These are phyloP conservation scores for Mangifera indica DNA, from an alignment of 345 rosid genomes.

Conservation along the genomic window DNA sequence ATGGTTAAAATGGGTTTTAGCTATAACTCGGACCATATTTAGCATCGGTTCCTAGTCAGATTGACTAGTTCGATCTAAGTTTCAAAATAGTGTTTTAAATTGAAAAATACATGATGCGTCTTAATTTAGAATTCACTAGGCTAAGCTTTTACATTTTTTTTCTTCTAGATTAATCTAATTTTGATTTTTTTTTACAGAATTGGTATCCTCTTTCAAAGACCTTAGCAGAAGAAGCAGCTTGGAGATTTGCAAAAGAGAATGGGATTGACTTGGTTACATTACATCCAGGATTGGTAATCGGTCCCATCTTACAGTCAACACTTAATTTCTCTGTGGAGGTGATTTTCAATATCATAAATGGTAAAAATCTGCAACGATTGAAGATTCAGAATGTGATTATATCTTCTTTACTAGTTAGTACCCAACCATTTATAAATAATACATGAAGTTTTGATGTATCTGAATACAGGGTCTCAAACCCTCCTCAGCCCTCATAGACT, in stretches of 20 bases:
- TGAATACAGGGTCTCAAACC: conserved; percentile 21
- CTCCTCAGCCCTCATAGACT: conserved; percentile 22
- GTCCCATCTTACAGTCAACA: conserved; percentile 45
- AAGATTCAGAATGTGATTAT: neutral
- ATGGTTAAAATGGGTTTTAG: no score
- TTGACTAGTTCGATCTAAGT: no score
- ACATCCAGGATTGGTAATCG: conserved; percentile 42
- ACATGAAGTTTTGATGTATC: no score
- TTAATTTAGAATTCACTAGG: no score
- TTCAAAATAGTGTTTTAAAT: no score
- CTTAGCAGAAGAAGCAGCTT: conserved; percentile 49
- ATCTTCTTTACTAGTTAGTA: no score
- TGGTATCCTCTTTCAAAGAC: conserved; percentile 47
- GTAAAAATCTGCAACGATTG: conserved; percentile 17
- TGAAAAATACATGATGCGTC: no score
- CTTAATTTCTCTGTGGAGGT: conserved; percentile 27
- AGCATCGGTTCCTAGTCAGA: no score
- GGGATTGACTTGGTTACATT: conserved; percentile 43
- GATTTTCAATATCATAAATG: conserved; percentile 30
- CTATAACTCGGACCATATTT: no score
- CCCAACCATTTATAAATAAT: no score
- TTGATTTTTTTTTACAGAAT: conserved; percentile 20
- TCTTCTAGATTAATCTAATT: neutral
- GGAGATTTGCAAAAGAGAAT: conserved; percentile 40
- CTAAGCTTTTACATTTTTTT: no score